Evolutionary conservation across 2,329 filamentous ascomycete species (phyloP), one percentile per base, ranked within the genome.

Genomic region (Rutstroemia sp.): DNA sequence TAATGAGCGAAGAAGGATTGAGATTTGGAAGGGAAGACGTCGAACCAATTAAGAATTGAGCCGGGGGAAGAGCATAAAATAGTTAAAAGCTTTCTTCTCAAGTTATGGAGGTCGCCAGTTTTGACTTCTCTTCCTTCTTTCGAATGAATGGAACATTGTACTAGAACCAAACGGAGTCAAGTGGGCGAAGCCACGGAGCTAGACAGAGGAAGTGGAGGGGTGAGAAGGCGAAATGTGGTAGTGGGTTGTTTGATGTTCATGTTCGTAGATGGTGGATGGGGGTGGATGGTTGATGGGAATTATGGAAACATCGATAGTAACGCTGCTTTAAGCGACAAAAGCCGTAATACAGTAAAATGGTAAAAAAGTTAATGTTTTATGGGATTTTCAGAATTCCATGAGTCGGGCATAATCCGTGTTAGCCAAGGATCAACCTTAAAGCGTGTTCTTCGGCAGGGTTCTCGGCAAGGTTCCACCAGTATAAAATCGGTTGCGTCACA

Each of bases 371-470:
- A 25, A 44, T 50, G 16, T 51, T 55, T 44, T 34, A 55, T 55
- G 53, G 53, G 46, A 55, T 55, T 55, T 50, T 25, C 21, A 55
- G 46, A 55, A 50, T 55, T 55, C 53, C 25, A 55, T 55, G 23
- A 34, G 5, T 54, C 9, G 52, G 17, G n/a, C n/a, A 34, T 34
- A 34, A 12, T 34, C 30, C 30, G 30, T 34, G 12, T 12, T 34
- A 4, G 30, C 12, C 30, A 12, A 34, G 2, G 30, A 34, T 34
- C 30, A 34, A 34, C 30, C 30, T 34, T 34, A 14, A 34, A 34
- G 10, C 4, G 30, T 12, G 30, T 34, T 34, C 10, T 10, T 34
- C 30, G 30, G 30, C 30, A 34, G 30, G 30, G 30, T 34, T 34
- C 30, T 34, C 25, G 25, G 25, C 25, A 27, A 6, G 25, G 25